A percentile compares a stretch with the other conserved stretches of the same genome.
Conservation (phyloP, 768 basidiomycete species). For the Lactarius sanguifluus region DNA sequence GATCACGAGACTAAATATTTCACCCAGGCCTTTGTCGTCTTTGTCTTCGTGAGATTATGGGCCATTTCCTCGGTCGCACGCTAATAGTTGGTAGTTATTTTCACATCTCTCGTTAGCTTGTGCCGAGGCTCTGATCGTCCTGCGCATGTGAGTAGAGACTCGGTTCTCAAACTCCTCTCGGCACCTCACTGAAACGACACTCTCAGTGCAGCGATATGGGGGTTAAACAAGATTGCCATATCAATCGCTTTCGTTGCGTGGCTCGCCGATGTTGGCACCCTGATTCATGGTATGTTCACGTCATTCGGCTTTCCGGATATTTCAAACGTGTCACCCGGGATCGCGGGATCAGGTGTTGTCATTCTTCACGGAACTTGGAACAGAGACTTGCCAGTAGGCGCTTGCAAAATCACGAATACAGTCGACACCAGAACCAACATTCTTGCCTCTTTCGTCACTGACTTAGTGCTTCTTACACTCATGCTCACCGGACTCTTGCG, state of each 20-base stretch:
- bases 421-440: background rate
- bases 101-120: constrained; percentile 1
- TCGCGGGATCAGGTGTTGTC: background rate
- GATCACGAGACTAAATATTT: background rate
- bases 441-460: background rate
- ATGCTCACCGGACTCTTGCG: constrained; percentile 15
- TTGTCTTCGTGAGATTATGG: background rate
- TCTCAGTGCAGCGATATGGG: constrained; percentile 14
- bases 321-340: background rate
- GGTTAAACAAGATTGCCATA: constrained; percentile 5
- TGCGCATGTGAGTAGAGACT: constrained; percentile 22
- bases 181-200: too few relatives aligned
- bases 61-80: background rate
- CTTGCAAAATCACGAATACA: background rate
- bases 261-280: background rate
- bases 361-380: background rate
- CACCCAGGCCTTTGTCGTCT: background rate
- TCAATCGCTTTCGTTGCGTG: background rate
- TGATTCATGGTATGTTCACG: background rate
- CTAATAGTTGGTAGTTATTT: constrained; percentile 4
- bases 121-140: constrained; percentile 17
- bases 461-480: constrained; percentile 3
- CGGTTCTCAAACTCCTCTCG: background rate
- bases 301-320: background rate
- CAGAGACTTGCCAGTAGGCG: too few relatives aligned